Conservation (phyloP, 2,329 filamentous ascomycete species). For the Aquanectria penicillioides region DNA sequence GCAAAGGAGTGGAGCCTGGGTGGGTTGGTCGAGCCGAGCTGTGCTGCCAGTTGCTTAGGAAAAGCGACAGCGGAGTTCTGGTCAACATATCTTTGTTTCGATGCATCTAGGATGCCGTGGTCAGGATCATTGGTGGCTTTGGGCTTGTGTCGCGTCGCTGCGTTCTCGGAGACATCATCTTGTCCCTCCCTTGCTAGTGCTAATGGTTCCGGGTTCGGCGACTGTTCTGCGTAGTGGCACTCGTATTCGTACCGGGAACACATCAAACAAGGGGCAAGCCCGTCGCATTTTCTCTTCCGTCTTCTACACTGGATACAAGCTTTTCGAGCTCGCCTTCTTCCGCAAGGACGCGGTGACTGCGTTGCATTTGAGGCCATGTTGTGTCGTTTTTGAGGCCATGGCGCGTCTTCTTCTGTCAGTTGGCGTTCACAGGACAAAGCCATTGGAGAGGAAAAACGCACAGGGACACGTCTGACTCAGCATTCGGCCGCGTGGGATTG, state of each 20-base stretch:
- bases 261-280: not conserved
- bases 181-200: too few species aligned
- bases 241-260: not conserved
- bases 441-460: too few species aligned
- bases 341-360: not conserved
- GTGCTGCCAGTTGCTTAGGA: not conserved
- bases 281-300: not conserved
- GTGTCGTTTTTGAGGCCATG: too few species aligned
- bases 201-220: too few species aligned
- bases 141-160: not conserved
- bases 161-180: too few species aligned
- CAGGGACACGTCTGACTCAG: too few species aligned
- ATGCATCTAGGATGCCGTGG: not conserved
- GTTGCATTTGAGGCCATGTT: too few species aligned
- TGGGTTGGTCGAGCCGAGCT: not conserved
- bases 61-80: not conserved
- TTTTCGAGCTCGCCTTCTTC: not conserved
- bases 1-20: not conserved
- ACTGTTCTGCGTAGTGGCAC: not conserved
- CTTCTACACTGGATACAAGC: not conserved
- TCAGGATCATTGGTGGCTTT: not conserved
- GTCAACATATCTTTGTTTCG: not conserved
- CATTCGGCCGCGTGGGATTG: too few species aligned
- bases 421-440: too few species aligned
- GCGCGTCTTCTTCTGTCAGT: too few species aligned